Conservation (phyloP, 2,329 filamentous ascomycete species). For the Ophiocordyceps sinensis region DNA sequence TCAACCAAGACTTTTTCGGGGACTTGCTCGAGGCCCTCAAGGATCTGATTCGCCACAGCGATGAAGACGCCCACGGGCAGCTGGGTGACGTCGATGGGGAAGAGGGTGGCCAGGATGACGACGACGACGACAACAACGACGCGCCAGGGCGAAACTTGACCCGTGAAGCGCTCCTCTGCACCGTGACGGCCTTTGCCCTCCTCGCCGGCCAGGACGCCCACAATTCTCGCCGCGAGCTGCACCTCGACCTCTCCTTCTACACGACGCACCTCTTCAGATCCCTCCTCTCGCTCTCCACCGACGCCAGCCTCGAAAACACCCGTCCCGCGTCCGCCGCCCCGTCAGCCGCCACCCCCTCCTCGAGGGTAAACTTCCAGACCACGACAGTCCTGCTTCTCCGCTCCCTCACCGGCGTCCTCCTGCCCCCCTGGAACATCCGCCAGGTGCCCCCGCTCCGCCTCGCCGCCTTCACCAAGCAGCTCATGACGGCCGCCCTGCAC, state of each 20-base stretch:
- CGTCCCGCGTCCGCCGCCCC: constrained; percentile 22
- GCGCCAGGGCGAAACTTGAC: constrained; percentile 53
- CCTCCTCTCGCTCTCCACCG: constrained; percentile 62
- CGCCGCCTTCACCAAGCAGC: constrained; percentile 86
- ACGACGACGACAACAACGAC: constrained; percentile 30
- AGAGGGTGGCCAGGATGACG: constrained; percentile 28
- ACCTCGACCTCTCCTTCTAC: constrained; percentile 91
- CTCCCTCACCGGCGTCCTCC: constrained; percentile 66
- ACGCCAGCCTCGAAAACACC: constrained; percentile 76
- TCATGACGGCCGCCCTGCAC: constrained; percentile 70
- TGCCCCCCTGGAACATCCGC: constrained; percentile 60
- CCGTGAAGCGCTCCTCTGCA: constrained; percentile 82
- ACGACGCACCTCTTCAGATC: constrained; percentile 85
- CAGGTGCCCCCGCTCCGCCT: constrained; percentile 68
- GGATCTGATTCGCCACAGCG: constrained; percentile 71
- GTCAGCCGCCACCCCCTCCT: constrained; percentile 27
- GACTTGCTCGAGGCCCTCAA: constrained; percentile 89
- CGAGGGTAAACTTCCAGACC: constrained; percentile 84
- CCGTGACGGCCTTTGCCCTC: constrained; percentile 91
- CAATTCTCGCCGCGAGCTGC: constrained; percentile 66
- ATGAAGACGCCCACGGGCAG: constrained; percentile 36
- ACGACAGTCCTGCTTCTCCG: constrained; percentile 85
- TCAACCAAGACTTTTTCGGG: constrained; percentile 98
- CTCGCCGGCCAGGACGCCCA: constrained; percentile 86
- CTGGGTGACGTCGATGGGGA: constrained; percentile 20